Conservation (phyloP, 2,329 filamentous ascomycete species). For the Colletotrichum orbiculare region DNA sequence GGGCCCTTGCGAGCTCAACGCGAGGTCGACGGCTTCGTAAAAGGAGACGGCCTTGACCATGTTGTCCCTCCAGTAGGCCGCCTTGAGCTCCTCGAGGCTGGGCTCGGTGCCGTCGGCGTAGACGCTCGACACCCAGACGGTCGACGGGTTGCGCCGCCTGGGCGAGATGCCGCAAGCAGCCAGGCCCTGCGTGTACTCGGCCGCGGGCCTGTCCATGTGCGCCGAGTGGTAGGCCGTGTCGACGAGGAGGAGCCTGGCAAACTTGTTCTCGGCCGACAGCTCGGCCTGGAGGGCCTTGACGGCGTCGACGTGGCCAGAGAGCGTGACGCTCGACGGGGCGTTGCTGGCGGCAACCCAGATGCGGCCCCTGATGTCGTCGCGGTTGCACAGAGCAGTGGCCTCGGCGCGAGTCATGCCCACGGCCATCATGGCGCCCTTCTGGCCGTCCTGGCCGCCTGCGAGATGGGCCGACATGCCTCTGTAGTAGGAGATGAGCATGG, state of each 20-base stretch:
- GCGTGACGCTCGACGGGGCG: slow-evolving; percentile 44
- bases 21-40: slow-evolving; percentile 35
- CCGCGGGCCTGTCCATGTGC: slow-evolving; percentile 54
- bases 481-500: slow-evolving; percentile 41
- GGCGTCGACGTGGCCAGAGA: slow-evolving; percentile 45
- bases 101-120: slow-evolving; percentile 40
- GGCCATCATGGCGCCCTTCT: slow-evolving; percentile 41
- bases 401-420: slow-evolving; percentile 38
- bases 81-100: slow-evolving; percentile 45
- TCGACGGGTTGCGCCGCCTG: slow-evolving; percentile 37
- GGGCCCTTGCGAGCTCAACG: slow-evolving; percentile 32
- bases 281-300: slow-evolving; percentile 40
- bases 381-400: slow-evolving; percentile 35
- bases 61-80: slow-evolving; percentile 47
- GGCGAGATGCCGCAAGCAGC: slow-evolving; percentile 43
- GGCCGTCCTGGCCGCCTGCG: slow-evolving; percentile 23
- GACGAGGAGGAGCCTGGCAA: slow-evolving; percentile 50
- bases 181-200: slow-evolving; percentile 48
- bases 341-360: slow-evolving; percentile 43
- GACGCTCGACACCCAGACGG: slow-evolving; percentile 55
- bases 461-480: slow-evolving; percentile 37
- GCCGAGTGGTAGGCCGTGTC: slow-evolving; percentile 62
- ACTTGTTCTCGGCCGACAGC: slow-evolving; percentile 43
- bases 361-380: slow-evolving; percentile 35
- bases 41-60: slow-evolving; percentile 46